Percentiles rank a stretch among this genome's conserved stretches.
phyloP scores from a whole-genome alignment of 2,329 filamentous ascomycete genomes.

The Exophiala dermatitidis region DNA sequence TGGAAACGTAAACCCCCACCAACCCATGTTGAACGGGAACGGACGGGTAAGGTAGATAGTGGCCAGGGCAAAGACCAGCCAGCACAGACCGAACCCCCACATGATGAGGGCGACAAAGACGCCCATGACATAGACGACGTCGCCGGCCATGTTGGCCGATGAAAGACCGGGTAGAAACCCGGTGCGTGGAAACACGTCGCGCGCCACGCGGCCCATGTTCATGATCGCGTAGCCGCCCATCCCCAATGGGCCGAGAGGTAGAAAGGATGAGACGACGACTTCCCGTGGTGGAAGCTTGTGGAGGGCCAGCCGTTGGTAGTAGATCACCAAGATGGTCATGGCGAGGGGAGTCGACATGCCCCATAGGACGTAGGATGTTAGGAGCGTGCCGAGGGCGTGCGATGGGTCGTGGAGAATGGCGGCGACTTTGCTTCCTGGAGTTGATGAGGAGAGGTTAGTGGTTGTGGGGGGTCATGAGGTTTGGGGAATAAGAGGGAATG shows the following conservation, averaged over 20 bases:
- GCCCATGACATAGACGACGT: slow-evolving; percentile 33
- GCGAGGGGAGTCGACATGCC: slow-evolving; percentile 53
- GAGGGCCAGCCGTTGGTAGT: slow-evolving; percentile 61
- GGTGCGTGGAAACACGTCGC: slow-evolving; percentile 32
- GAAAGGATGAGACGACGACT: slow-evolving; percentile 61
- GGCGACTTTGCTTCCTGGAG: slow-evolving; percentile 48
- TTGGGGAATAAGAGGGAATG: background rate
- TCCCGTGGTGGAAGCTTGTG: slow-evolving; percentile 63
- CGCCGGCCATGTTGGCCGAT: slow-evolving; percentile 25
- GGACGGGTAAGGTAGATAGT: slow-evolving; percentile 31
- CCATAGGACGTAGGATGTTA: slow-evolving; percentile 64
- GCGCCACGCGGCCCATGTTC: slow-evolving; percentile 45
- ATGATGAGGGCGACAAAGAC: slow-evolving; percentile 35
- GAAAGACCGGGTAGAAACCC: slow-evolving; percentile 23
- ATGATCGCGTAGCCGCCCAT: slow-evolving; percentile 57
- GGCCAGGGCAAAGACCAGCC: slow-evolving; percentile 36
- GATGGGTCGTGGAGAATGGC: slow-evolving; percentile 46
- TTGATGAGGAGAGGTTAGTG: background rate
- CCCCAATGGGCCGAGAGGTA: slow-evolving; percentile 60
- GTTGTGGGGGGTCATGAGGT: background rate
- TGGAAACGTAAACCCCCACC: slow-evolving; percentile 57
- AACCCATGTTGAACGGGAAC: slow-evolving; percentile 57
- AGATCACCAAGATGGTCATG: slow-evolving; percentile 58
- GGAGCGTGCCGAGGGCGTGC: slow-evolving; percentile 55
- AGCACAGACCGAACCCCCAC: slow-evolving; percentile 37